phyloP scores from a whole-genome alignment of 805 yeast genomes.

The Komagataella pseudopastoris region DNA sequence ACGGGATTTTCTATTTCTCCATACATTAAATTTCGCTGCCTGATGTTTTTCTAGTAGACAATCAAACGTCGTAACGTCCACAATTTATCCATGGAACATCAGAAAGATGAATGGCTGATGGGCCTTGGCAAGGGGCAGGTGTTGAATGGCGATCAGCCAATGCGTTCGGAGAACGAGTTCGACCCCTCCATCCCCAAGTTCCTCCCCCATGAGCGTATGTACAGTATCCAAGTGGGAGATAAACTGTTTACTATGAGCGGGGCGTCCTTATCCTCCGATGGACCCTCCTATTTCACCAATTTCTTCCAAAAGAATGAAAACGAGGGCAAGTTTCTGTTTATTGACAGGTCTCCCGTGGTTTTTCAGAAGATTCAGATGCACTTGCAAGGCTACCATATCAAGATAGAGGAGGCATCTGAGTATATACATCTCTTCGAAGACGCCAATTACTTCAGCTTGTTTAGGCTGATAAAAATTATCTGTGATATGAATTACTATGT shows the following conservation, averaged over 20 bases:
- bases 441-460: conserved; percentile 57
- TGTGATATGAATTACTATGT: conserved; percentile 41
- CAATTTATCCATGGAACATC: neutral
- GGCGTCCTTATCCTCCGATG: conserved; percentile 74
- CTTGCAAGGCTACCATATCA: conserved; percentile 67
- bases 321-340: conserved; percentile 30
- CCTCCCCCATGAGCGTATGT: conserved; percentile 60
- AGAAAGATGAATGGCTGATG: neutral
- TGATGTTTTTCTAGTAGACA: no score
- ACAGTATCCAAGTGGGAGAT: conserved; percentile 57
- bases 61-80: neutral
- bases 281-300: conserved; percentile 78
- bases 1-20: no score
- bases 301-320: conserved; percentile 36
- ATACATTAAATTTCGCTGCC: no score
- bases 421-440: conserved; percentile 55
- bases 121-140: neutral
- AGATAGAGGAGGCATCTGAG: conserved; percentile 44
- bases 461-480: conserved; percentile 35
- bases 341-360: conserved; percentile 63
- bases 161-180: neutral
- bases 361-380: conserved; percentile 59
- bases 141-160: neutral
- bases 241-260: conserved; percentile 57
- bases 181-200: conserved; percentile 33